phyloP scores from a whole-genome alignment of 305 asterid genomes.

The Plantago coronopus region DNA sequence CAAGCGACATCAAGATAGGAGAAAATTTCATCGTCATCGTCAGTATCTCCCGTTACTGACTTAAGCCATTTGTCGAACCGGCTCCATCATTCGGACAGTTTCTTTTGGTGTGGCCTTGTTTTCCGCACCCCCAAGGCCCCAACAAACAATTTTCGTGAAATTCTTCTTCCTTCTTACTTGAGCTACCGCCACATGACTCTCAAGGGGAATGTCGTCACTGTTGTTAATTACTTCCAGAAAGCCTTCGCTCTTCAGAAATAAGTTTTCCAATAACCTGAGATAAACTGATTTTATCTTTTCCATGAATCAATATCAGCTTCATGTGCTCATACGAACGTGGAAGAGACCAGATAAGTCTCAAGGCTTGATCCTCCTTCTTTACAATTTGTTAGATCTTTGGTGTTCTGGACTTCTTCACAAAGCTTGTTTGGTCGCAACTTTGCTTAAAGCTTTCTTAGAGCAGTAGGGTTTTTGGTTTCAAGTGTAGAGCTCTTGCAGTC shows the following conservation, averaged over 20 bases:
- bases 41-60: constrained; percentile 2
- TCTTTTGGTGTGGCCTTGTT: not conserved
- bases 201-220: not conserved
- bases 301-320: constrained; percentile 1
- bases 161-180: not conserved
- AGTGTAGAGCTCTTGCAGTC: too few relatives aligned
- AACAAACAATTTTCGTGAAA: not conserved
- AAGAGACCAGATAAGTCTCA: constrained; percentile 10
- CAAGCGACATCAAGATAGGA: not conserved
- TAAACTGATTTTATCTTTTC: not conserved
- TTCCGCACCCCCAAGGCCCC: not conserved
- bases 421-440: too few relatives aligned
- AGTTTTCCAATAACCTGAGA: constrained; percentile 1
- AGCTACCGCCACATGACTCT: not conserved
- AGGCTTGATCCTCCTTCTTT: constrained; percentile 11
- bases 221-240: not conserved
- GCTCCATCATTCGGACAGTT: not conserved
- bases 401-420: too few relatives aligned
- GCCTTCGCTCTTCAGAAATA: constrained; percentile 1
- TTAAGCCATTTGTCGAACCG: not conserved
- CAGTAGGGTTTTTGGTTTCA: too few relatives aligned
- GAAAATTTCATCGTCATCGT: not conserved
- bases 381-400: too few relatives aligned
- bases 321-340: not conserved
- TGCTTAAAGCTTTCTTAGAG: too few relatives aligned